Evolutionary conservation across 805 yeast species (phyloP).

Genomic region (Wickerhamomyces mucosus): DNA sequence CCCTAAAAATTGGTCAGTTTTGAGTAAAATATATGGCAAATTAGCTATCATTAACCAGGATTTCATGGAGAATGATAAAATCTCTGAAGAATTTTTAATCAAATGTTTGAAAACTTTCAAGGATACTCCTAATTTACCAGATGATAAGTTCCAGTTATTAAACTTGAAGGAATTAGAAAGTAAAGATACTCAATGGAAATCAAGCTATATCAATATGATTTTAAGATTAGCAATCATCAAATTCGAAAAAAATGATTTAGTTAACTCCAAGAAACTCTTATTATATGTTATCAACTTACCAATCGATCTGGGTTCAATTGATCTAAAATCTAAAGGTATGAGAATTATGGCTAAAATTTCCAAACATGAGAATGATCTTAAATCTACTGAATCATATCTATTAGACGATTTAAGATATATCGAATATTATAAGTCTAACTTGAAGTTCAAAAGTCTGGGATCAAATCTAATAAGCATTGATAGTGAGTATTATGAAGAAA

Average conservation of each 20-base stretch:
- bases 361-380: slow-evolving; percentile 11
- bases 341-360: slow-evolving; percentile 28
- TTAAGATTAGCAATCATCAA: slow-evolving; percentile 29
- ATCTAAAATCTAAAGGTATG: slow-evolving; percentile 20
- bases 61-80: background rate
- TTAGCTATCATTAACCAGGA: background rate
- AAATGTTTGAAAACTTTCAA: background rate
- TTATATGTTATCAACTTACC: slow-evolving; percentile 23
- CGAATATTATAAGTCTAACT: slow-evolving; percentile 13
- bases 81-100: background rate
- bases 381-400: slow-evolving; percentile 21
- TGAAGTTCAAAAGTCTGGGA: slow-evolving; percentile 10
- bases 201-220: slow-evolving; percentile 28
- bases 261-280: slow-evolving; percentile 19
- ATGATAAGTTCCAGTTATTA: slow-evolving; percentile 12
- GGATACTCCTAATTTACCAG: background rate
- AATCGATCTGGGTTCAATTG: slow-evolving; percentile 18
- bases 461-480: slow-evolving; percentile 8
- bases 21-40: background rate
- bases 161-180: slow-evolving; percentile 16
- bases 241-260: slow-evolving; percentile 17
- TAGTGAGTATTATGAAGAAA: slow-evolving; percentile 14
- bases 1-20: background rate
- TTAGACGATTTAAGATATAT: slow-evolving; percentile 21
- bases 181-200: slow-evolving; percentile 22